A percentile compares a stretch with the other conserved stretches of the same genome.
Conservation (phyloP, 139 green algal genomes). For the Micractinium sp. region DNA sequence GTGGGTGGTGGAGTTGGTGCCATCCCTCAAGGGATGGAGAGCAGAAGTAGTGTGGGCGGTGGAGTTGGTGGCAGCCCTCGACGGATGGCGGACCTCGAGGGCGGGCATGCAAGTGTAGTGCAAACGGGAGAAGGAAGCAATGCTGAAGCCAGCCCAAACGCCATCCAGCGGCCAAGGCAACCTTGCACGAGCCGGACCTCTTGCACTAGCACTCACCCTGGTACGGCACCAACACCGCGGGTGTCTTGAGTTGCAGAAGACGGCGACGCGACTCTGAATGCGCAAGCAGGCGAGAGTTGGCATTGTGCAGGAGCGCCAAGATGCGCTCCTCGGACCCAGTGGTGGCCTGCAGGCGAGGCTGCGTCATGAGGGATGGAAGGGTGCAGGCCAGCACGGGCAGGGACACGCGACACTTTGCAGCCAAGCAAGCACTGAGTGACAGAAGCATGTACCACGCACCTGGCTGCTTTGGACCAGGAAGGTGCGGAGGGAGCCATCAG, state of each 20-base stretch:
- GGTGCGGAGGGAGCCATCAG: slow-evolving; percentile 77
- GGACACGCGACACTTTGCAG: background rate
- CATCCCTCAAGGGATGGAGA: background rate
- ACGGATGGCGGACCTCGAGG: too few species aligned
- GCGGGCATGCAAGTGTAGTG: background rate
- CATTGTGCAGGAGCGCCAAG: slow-evolving; percentile 68
- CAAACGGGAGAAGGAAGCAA: background rate
- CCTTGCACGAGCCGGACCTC: too few species aligned
- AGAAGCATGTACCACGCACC: background rate
- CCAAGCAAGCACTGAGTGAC: background rate
- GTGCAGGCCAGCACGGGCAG: background rate
- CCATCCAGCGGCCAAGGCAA: background rate
- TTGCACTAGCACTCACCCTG: background rate
- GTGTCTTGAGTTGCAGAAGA: slow-evolving; percentile 72
- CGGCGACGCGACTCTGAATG: slow-evolving; percentile 76
- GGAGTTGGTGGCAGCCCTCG: too few species aligned
- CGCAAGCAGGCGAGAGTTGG: slow-evolving; percentile 88
- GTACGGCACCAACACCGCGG: slow-evolving; percentile 64
- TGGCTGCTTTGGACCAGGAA: slow-evolving; percentile 85
- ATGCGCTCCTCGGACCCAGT: slow-evolving; percentile 75
- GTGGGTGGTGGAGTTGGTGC: too few species aligned
- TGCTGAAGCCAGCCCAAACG: background rate
- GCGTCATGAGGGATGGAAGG: background rate
- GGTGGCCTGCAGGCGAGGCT: background rate
- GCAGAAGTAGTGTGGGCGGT: background rate